Conservation (phyloP, 768 basidiomycete genomes). For the Goffeauzyma gilvescens region DNA sequence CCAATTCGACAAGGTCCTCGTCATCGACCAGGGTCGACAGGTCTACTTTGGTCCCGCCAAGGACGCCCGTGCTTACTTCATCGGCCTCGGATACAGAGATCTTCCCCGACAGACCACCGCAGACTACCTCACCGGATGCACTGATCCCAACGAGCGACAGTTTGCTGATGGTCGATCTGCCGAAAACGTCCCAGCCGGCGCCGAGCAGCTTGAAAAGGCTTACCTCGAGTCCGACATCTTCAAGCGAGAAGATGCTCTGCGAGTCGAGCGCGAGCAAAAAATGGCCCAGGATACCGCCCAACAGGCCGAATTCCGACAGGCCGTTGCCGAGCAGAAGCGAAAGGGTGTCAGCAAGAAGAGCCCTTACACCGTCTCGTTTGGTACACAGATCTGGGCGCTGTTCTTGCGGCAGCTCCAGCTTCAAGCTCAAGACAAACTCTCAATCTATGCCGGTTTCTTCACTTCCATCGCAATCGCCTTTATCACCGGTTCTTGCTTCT, state of each 20-base stretch:
- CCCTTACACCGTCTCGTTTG: slow-evolving; percentile 65
- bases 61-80: slow-evolving; percentile 52
- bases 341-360: slow-evolving; percentile 51
- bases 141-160: slow-evolving; percentile 36
- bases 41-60: slow-evolving; percentile 54
- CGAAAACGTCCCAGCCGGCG: slow-evolving; percentile 46
- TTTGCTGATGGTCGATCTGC: slow-evolving; percentile 48
- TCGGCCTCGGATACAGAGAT: slow-evolving; percentile 47
- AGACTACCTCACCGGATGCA: slow-evolving; percentile 53
- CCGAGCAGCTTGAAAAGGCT: slow-evolving; percentile 48
- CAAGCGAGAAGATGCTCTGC: slow-evolving; percentile 34
- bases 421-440: slow-evolving; percentile 54
- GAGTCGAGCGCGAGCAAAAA: slow-evolving; percentile 32
- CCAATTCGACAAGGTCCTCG: slow-evolving; percentile 64
- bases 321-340: slow-evolving; percentile 64
- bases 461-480: slow-evolving; percentile 31
- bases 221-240: slow-evolving; percentile 41
- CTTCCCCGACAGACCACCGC: slow-evolving; percentile 68
- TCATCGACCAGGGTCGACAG: slow-evolving; percentile 55
- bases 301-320: slow-evolving; percentile 57
- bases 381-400: slow-evolving; percentile 52
- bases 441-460: slow-evolving; percentile 50
- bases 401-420: slow-evolving; percentile 52
- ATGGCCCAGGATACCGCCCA: slow-evolving; percentile 36
- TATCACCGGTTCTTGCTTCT: slow-evolving; percentile 55